phyloP scores from a whole-genome alignment of 164 flowering plant genomes.

The Berberis vulgaris region DNA sequence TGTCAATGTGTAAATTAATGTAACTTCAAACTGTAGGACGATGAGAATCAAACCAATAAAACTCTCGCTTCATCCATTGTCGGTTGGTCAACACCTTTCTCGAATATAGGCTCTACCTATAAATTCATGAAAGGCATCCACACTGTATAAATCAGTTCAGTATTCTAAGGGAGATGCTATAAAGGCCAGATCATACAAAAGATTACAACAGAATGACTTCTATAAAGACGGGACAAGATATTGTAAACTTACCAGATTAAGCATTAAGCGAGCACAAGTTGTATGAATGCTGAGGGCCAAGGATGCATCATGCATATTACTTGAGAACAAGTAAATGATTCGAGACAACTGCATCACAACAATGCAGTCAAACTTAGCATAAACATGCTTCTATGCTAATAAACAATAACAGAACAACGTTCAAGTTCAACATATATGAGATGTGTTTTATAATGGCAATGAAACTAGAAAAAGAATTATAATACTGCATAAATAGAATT shows the following conservation, averaged over 20 bases:
- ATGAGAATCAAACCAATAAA: conserved; percentile 50
- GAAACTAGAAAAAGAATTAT: neutral
- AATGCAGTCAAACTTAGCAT: neutral
- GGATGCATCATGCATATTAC: conserved; percentile 99
- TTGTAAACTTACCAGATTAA: conserved; percentile 71
- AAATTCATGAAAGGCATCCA: conserved; percentile 4
- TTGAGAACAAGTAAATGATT: conserved; percentile 92
- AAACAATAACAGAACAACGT: neutral
- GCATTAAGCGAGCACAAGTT: conserved; percentile 97
- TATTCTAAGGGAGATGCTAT: neutral
- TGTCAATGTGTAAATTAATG: too few relatives aligned
- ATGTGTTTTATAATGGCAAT: neutral
- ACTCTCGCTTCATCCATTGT: conserved; percentile 89
- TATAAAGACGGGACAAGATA: neutral
- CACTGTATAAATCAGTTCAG: neutral
- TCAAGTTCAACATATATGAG: neutral
- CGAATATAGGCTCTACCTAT: conserved; percentile 96
- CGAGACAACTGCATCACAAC: conserved; percentile 73
- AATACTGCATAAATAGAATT: too few relatives aligned
- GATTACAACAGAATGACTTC: neutral
- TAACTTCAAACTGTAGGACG: neutral
- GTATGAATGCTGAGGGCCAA: conserved; percentile 90
- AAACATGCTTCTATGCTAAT: neutral
- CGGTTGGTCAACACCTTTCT: conserved; percentile 81
- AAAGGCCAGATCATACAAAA: conserved; percentile 2